Base-by-base conservation (phyloP, 805 yeast genomes). In the Suhomyces prunicola region DNA sequence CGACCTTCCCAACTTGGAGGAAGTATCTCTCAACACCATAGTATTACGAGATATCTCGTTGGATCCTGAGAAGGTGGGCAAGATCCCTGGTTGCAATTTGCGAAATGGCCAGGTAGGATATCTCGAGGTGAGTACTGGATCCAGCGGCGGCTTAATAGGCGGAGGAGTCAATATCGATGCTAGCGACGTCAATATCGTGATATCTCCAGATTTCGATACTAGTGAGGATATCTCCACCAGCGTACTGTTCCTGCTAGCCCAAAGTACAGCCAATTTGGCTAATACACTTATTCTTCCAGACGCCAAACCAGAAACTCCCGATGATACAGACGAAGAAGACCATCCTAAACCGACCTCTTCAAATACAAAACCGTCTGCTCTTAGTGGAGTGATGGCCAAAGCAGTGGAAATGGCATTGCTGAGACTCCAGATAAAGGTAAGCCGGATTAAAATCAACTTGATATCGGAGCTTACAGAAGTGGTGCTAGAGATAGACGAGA, bases 1-100 rank as follows among this genome's bases (percentile, higher is more conserved):
- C 22, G 96, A 91, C 66, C 74, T 90, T 17, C 87, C 90, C 17
- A 87, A 90, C 63, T 67, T 92, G 50, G 94, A 90, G 54, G 76
- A 74, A 62, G 90, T 92, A 0, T 85, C 96, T 5, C 71, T 89
- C 73, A 67, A 79, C 78, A 66, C 75, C 73, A 53, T 77, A 81
- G 68, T 70, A 10, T 63, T 76, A 15, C 78, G 81, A 45, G 86
- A 89, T 65, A 81, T 92, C 8, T 78, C 84, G 47, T 69, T 92
- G 27, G 93, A 88, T 63, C 84, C 90, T 0, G 90, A 86, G 29
- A 86, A 84, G 53, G 74, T 90, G 44, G 76, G 77, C 8, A 75
- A 77, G 54, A 62, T 87, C 2, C 93, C 93, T 0, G 88, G 90
- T 1, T 64, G 85, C 19, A 77, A 73, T 53, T 67, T 89, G 4